phyloP scores from a whole-genome alignment of 208 protist species.

The Acanthamoeba castellanii region DNA sequence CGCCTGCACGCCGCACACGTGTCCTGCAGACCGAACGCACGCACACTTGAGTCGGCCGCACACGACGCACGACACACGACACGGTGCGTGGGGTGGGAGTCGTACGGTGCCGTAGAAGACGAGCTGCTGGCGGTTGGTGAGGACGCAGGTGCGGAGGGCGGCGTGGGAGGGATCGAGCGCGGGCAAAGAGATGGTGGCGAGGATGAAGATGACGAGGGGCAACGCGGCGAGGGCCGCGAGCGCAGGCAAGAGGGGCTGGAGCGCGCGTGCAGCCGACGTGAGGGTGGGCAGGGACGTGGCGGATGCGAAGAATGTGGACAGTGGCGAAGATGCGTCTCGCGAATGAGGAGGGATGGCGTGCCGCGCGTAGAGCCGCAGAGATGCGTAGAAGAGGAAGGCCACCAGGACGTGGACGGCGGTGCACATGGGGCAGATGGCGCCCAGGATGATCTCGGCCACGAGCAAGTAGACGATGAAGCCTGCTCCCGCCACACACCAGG shows the following conservation, averaged over 20 bases:
- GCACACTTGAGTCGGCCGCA: too few relatives aligned
- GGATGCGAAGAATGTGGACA: neutral
- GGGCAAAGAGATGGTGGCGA: neutral
- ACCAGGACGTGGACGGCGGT: neutral
- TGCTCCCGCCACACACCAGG: neutral
- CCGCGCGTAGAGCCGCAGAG: neutral
- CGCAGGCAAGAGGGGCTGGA: neutral
- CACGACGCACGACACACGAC: neutral
- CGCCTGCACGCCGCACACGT: neutral
- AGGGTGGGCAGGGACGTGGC: neutral
- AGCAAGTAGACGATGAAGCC: slow-evolving; percentile 16
- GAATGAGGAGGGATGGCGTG: neutral
- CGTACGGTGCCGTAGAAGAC: neutral
- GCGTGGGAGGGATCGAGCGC: neutral
- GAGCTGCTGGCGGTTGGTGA: slow-evolving; percentile 9
- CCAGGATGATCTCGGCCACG: neutral
- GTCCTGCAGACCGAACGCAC: neutral
- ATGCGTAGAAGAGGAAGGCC: neutral
- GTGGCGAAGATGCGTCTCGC: neutral
- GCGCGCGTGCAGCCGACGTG: neutral
- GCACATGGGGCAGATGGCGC: slow-evolving; percentile 9
- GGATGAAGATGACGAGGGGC: neutral
- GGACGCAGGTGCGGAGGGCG: neutral
- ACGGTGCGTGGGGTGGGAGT: neutral
- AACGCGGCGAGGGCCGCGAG: neutral